Base-by-base conservation (phyloP, 345 rosid genomes). In the Alliaria petiolata region DNA sequence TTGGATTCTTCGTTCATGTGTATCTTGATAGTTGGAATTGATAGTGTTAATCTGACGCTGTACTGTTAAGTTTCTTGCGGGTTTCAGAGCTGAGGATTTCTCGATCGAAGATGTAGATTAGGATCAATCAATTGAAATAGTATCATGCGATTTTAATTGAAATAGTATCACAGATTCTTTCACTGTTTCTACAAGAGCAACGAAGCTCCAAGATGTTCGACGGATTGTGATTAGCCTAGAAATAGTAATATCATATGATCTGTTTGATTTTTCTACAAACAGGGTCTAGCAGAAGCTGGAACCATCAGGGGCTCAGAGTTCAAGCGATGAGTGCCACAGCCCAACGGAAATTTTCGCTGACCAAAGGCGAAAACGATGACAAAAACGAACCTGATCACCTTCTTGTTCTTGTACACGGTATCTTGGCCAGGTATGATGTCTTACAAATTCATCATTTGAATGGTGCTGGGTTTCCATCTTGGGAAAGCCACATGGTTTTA, bases 381-480 rank as follows among this genome's bases (percentile, higher is more conserved):
- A 83, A 76, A 72, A 70, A 42, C 67, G 85, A 80, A 25, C 95
- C 97, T 40, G 97, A 95, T 85, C 99, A 95, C 80, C 99, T 95
- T 70, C 93, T 95, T 77, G 95, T 95, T 74, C 99, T 95, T 77
- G 99, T 91, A 53, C 99, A 95, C 33, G 99, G 99, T 51, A 95
- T 95, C 64, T 77, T 91, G 50, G 99, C 96, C 28, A 89, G 99
- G 97, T 93, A 83, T 64, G 40, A 25, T 62, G 63, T 51, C 25
- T 51, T 20, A 4, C 0, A 20, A 40, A 4, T 43, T 44, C 64
- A 22, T 10, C 6, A 3, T 26, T 60, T 11, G 17, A 58, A 22
- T 46, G 36, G 11, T 58, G 2, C 15, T 35, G n/a, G 17, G 16
- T 43, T 69, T 54, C 55, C 42, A 22, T 22, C 25, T 22, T 22